These are phyloP conservation scores for Phytopythium boreale DNA, from an alignment of 352 stramenopile genomes.

Conservation along the genomic window DNA sequence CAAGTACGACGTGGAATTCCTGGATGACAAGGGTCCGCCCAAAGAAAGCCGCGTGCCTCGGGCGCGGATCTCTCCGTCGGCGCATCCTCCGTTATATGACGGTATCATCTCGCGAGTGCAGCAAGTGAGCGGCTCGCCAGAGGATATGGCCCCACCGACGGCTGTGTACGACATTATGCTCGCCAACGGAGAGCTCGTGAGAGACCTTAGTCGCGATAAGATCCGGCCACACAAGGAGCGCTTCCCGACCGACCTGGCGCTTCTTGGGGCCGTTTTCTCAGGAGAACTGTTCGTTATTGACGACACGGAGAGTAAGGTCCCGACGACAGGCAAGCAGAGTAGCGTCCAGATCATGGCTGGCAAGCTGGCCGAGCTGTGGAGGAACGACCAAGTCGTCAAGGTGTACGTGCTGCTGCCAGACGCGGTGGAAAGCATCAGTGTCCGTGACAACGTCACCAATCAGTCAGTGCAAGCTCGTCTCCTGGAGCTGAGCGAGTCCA, in stretches of 20 bases:
- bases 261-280: conserved; percentile 38
- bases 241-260: conserved; percentile 36
- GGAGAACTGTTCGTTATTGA: conserved; percentile 21
- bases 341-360: conserved; percentile 9
- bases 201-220: conserved; percentile 23
- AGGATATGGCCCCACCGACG: not conserved
- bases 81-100: not conserved
- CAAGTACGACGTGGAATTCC: conserved; percentile 5
- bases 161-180: conserved; percentile 38
- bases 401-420: conserved; percentile 45
- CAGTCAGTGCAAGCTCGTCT: conserved; percentile 34
- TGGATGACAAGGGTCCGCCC: not conserved
- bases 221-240: conserved; percentile 35
- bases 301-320: not conserved
- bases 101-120: not conserved
- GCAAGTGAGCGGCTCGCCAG: not conserved
- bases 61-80: not conserved
- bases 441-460: conserved; percentile 39
- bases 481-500: conserved; percentile 22
- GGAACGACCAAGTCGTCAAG: conserved; percentile 41
- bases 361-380: conserved; percentile 35
- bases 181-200: conserved; percentile 33
- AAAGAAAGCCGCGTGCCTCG: not conserved
- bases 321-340: not conserved
- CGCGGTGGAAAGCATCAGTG: conserved; percentile 23